phyloP scores from a whole-genome alignment of 441 rosid species.

The Metrosideros polymorpha region DNA sequence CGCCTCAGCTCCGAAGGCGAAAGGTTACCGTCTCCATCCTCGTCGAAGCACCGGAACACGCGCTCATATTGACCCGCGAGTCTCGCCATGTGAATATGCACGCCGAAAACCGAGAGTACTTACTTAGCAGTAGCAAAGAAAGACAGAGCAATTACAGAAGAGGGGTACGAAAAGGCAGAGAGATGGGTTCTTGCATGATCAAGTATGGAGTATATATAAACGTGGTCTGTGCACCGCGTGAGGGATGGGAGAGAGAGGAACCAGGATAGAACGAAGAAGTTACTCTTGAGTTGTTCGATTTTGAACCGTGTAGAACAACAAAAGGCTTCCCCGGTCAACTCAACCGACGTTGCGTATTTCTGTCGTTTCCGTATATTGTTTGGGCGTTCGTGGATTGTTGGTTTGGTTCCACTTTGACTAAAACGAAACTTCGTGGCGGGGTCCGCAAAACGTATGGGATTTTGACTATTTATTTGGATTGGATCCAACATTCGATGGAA shows the following conservation, averaged over 20 bases:
- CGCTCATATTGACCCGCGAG: conserved; percentile 9
- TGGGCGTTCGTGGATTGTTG: not conserved
- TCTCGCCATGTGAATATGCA: not conserved
- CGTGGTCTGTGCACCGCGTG: not conserved
- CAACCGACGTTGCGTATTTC: not conserved
- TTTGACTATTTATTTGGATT: not conserved
- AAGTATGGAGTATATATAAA: not conserved
- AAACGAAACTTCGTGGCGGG: not conserved
- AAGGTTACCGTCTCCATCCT: conserved; percentile 44
- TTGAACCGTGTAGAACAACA: not conserved
- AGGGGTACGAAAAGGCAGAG: not conserved
- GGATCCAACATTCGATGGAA: not conserved
- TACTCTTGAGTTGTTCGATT: not conserved
- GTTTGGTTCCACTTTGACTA: not conserved
- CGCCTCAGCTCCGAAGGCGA: conserved; percentile 38
- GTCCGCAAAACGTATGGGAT: not conserved
- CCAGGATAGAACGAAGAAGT: not conserved
- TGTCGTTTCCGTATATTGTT: no score
- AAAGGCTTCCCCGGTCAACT: not conserved
- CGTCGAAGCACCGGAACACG: conserved; percentile 32
- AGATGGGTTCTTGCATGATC: not conserved
- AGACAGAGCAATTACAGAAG: not conserved
- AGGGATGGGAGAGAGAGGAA: not conserved
- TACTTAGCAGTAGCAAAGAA: not conserved
- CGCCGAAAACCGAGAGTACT: not conserved